Conservation (phyloP, 2,329 filamentous ascomycete genomes). For the Penicillium sp. region DNA sequence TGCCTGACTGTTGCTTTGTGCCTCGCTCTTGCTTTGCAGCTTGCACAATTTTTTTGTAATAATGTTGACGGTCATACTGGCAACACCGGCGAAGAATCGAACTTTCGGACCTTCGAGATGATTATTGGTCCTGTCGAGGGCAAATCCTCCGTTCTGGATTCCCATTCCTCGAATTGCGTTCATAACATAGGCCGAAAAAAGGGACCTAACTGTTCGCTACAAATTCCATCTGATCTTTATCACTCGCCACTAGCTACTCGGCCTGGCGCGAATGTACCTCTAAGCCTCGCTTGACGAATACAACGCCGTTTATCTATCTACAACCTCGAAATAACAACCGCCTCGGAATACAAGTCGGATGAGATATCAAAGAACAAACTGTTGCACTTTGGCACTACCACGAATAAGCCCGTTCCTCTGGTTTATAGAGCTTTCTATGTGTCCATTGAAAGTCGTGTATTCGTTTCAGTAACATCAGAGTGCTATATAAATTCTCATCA, state of each 20-base stretch:
- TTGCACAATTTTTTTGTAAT: conserved; percentile 2
- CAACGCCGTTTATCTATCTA: too few relatives aligned
- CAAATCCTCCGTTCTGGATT: not conserved
- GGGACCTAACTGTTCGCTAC: not conserved
- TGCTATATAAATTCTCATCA: too few relatives aligned
- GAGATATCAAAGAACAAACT: too few relatives aligned
- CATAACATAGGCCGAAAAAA: not conserved
- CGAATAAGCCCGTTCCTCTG: too few relatives aligned
- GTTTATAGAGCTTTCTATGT: too few relatives aligned
- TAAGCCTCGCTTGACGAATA: not conserved
- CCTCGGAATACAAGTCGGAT: too few relatives aligned
- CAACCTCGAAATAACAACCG: too few relatives aligned
- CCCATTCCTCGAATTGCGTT: not conserved
- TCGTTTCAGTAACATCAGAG: too few relatives aligned
- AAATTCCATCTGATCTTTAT: not conserved
- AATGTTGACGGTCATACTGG: not conserved
- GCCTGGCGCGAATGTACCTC: not conserved
- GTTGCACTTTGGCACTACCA: too few relatives aligned
- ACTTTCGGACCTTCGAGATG: not conserved
- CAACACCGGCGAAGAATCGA: not conserved
- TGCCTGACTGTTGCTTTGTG: not conserved
- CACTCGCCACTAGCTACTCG: not conserved
- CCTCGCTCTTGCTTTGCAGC: not conserved
- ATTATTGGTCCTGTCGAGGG: not conserved
- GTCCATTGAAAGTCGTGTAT: too few relatives aligned